Evolutionary conservation across 306 rosid genomes (phyloP).

Genomic region (Rubus idaeus): DNA sequence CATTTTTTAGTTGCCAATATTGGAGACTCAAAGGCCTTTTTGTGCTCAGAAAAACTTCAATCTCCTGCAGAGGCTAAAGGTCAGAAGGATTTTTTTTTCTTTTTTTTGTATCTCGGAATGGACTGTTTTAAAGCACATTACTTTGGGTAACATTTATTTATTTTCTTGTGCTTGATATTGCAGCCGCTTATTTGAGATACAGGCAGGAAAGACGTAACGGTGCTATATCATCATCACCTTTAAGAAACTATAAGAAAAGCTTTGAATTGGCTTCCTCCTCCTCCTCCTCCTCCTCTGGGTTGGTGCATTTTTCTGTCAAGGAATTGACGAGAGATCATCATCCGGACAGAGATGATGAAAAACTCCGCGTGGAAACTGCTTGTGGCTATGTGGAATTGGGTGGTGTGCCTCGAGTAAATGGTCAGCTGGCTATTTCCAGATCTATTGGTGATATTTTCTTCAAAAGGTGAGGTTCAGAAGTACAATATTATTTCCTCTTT

Average conservation of each 20-base stretch:
- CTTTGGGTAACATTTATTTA: constrained; percentile 25
- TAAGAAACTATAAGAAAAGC: constrained; percentile 49
- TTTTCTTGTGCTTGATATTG: constrained; percentile 37
- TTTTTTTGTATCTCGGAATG: neutral
- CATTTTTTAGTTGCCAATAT: constrained; percentile 86
- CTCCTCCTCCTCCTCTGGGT: constrained; percentile 32
- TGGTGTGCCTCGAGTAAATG: constrained; percentile 86
- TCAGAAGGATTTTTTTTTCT: constrained; percentile 31
- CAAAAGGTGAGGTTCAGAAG: constrained; percentile 60
- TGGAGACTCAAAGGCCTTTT: constrained; percentile 89
- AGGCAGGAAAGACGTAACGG: constrained; percentile 60
- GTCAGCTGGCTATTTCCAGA: constrained; percentile 83
- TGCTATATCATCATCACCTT: constrained; percentile 46
- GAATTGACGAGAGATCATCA: constrained; percentile 95
- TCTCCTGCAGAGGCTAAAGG: constrained; percentile 91
- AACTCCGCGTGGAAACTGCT: constrained; percentile 78
- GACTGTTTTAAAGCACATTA: neutral
- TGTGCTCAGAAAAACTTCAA: constrained; percentile 78
- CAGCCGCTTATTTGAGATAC: constrained; percentile 68
- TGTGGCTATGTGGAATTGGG: constrained; percentile 90
- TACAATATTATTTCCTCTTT: neutral
- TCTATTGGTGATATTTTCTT: constrained; percentile 81
- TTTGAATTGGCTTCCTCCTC: constrained; percentile 49
- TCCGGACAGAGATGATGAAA: constrained; percentile 90
- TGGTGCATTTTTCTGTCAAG: constrained; percentile 66